Conservation (phyloP, 2,329 filamentous ascomycete species). For the Pleoardoris graminearum region DNA sequence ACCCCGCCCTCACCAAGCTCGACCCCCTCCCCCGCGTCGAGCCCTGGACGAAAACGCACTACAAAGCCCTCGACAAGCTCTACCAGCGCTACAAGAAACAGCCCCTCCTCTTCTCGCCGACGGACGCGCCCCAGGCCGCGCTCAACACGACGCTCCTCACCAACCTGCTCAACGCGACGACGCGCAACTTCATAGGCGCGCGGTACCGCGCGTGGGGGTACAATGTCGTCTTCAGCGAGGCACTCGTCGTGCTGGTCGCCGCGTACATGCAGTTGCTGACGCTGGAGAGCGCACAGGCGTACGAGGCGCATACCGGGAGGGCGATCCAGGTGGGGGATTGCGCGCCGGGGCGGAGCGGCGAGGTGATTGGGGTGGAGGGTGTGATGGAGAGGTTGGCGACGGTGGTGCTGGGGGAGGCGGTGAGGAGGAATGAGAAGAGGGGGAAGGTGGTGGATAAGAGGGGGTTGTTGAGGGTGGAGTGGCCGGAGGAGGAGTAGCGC, state of each 20-base stretch:
- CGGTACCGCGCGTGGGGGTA: conserved; percentile 42
- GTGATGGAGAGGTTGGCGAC: conserved; percentile 39
- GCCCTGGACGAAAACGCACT: conserved; percentile 48
- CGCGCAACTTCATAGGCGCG: conserved; percentile 33
- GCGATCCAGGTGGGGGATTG: conserved; percentile 37
- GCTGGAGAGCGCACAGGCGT: conserved; percentile 30
- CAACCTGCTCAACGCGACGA: conserved; percentile 25
- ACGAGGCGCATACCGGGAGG: conserved; percentile 28
- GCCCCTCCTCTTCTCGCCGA: conserved; percentile 37
- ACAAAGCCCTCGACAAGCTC: conserved; percentile 43
- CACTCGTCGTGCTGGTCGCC: conserved; percentile 38
- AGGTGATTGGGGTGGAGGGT: conserved; percentile 26
- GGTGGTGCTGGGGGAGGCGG: conserved; percentile 38
- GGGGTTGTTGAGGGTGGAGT: conserved; percentile 19
- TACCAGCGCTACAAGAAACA: conserved; percentile 39
- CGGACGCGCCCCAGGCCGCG: conserved; percentile 19
- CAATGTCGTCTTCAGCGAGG: conserved; percentile 34
- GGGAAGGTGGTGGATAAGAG: conserved; percentile 27
- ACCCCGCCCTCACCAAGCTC: conserved; percentile 33
- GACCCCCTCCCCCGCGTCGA: conserved; percentile 38
- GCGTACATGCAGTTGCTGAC: conserved; percentile 40
- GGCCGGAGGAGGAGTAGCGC: conserved; percentile 7
- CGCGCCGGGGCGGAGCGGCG: conserved; percentile 25
- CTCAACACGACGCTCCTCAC: conserved; percentile 37
- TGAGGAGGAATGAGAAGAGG: conserved; percentile 40